Evolutionary conservation across 2,329 filamentous ascomycete genomes (phyloP).

Genomic region (Talaromyces sp.): DNA sequence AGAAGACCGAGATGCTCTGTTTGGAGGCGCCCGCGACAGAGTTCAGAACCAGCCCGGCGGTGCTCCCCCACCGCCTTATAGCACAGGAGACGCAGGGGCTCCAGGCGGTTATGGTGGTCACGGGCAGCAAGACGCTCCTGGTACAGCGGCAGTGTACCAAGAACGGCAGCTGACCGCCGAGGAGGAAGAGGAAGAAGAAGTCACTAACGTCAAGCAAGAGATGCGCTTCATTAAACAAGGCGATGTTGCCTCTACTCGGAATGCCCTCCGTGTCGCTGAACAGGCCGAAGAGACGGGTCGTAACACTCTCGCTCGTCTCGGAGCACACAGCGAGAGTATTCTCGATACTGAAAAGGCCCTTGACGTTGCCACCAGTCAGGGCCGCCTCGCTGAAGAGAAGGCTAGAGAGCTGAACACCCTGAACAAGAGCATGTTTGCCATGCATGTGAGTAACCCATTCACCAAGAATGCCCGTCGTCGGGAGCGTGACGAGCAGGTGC

Average conservation of each 20-base stretch:
- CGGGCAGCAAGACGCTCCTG: constrained; percentile 24
- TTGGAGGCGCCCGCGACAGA: constrained; percentile 53
- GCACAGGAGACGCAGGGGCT: constrained; percentile 29
- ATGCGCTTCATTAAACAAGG: constrained; percentile 73
- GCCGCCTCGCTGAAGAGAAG: constrained; percentile 71
- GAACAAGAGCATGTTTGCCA: constrained; percentile 87
- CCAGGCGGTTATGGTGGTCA: constrained; percentile 17
- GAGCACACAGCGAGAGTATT: constrained; percentile 73
- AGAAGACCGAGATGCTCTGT: constrained; percentile 56
- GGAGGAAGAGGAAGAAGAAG: constrained; percentile 69
- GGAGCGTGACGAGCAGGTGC: constrained; percentile 62
- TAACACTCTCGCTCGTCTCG: constrained; percentile 67
- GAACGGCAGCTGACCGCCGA: constrained; percentile 78
- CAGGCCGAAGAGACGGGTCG: constrained; percentile 68
- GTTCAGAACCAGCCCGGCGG: constrained; percentile 41
- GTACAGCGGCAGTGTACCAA: constrained; percentile 48
- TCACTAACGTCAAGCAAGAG: constrained; percentile 67
- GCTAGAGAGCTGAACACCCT: constrained; percentile 78
- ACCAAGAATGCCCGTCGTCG: constrained; percentile 63
- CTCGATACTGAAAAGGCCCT: constrained; percentile 80
- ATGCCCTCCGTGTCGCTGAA: constrained; percentile 63
- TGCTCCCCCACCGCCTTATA: constrained; percentile 29
- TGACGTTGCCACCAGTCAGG: constrained; percentile 72
- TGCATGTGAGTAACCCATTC: constrained; percentile 74
- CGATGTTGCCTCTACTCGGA: constrained; percentile 67